Base-by-base conservation (phyloP, 495 filamentous ascomycete genomes). In the Talaromyces proteolyticus region DNA sequence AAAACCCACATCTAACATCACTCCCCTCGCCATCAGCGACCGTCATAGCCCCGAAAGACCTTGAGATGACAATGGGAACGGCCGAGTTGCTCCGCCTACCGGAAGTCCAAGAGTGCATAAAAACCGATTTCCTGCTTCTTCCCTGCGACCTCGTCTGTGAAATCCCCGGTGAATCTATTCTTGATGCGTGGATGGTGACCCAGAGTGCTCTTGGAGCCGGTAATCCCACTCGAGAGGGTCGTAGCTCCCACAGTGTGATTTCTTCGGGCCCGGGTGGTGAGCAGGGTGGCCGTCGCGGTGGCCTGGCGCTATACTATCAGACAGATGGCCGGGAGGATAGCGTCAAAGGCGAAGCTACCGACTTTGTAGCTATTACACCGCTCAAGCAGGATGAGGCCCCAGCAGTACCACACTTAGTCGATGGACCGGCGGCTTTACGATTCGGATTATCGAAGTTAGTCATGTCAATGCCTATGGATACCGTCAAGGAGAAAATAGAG, bases 81-180 rank as follows among this genome's bases (percentile, higher is more conserved):
- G 91, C 88, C 3, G 84, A 96, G 60, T 78, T 97, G n/a, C 81
- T 99, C 50, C 81, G 91, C 4, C 74, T 91, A 11, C 82, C 85
- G 0, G 84, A 89, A 60, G 77, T 92, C 41, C 79, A 84, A 62
- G 66, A 68, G 7, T 72, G 74, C 37, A 84, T 99, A 49, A 89
- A 76, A 21, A 79, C 82, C 4, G 89, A 99, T 63, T 96, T 97
- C 62, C 65, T 95, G 6, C 84, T 97, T 3, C 69, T 99, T 18
- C 91, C 92, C 2, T 99, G 93, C 60, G 94, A 99, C 65, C 75
- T 99, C 1, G 79, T 99, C 17, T 96, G 88, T 70, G 91, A 96
- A 60, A 70, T 98, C 5, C 86, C 85, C 10, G 89, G 89, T 10
- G 84, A 89, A 58, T 77, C 82, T 39, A 69, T 96, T 8, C 66